Evolutionary conservation across 2,329 filamentous ascomycete species (phyloP).

Genomic region (Diaporthe ampelina): DNA sequence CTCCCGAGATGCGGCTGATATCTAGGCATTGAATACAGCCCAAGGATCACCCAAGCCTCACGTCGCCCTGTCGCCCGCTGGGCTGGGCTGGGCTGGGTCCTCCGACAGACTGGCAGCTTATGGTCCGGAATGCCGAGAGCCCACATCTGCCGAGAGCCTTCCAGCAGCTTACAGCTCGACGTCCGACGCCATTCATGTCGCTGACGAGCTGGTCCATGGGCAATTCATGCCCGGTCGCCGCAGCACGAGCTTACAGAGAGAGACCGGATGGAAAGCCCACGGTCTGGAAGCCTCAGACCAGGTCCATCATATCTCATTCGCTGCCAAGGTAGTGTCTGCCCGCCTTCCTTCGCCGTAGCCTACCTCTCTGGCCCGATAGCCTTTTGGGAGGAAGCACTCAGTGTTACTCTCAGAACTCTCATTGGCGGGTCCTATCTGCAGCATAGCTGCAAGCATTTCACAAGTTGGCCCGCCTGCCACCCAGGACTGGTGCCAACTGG

Average conservation of each 20-base stretch:
- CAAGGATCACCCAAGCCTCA: constrained; percentile 16
- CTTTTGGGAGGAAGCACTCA: constrained; percentile 15
- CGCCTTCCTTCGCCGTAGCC: constrained; percentile 25
- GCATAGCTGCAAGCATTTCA: constrained; percentile 38
- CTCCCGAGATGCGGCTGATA: constrained; percentile 37
- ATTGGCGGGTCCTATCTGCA: constrained; percentile 39
- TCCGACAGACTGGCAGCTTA: neutral
- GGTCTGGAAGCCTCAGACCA: constrained; percentile 2
- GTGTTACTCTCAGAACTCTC: constrained; percentile 1
- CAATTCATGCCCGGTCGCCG: constrained; percentile 5
- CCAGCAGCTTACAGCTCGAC: constrained; percentile 17
- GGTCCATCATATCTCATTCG: constrained; percentile 2
- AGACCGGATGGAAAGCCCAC: constrained; percentile 3
- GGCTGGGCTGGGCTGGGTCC: neutral
- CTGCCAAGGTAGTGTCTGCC: neutral
- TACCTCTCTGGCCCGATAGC: constrained; percentile 7
- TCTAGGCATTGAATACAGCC: constrained; percentile 26
- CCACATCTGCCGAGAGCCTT: constrained; percentile 27
- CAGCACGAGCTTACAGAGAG: neutral
- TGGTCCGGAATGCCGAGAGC: constrained; percentile 19
- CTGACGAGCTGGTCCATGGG: neutral
- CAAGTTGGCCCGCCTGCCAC: constrained; percentile 33
- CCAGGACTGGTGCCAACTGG: constrained; percentile 36
- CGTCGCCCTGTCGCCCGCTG: neutral
- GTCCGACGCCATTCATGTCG: constrained; percentile 19